Conservation (phyloP, 192 early-diverging fungal species). For the Backusella mclennaniae region DNA sequence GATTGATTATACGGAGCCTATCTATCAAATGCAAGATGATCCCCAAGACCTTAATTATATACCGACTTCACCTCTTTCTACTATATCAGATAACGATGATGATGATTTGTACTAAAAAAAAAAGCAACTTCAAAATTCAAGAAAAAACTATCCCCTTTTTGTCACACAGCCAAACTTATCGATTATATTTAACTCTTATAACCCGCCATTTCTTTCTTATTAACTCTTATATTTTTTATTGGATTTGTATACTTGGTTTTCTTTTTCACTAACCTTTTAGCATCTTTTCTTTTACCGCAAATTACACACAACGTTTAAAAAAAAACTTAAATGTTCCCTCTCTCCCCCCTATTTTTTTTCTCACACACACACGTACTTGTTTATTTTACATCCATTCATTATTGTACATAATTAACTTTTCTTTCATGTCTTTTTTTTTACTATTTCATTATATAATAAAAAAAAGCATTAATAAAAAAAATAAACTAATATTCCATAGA, state of each 20-base stretch:
- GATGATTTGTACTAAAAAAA: neutral
- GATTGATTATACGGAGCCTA: neutral
- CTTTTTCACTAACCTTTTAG: neutral
- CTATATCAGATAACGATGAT: neutral
- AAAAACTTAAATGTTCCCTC: neutral
- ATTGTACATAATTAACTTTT: neutral
- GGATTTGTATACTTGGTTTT: neutral
- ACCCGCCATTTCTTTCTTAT: neutral
- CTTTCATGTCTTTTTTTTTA: neutral
- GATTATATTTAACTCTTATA: neutral
- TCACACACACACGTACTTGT: neutral
- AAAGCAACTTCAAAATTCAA: neutral
- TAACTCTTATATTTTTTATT: neutral
- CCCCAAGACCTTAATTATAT: conserved; percentile 13
- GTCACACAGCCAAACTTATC: conserved; percentile 1
- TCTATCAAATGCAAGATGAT: conserved; percentile 18
- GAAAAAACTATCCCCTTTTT: neutral
- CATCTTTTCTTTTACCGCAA: neutral
- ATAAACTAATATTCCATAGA: neutral
- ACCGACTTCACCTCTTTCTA: conserved; percentile 8
- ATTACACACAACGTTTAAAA: neutral
- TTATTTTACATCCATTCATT: conserved; percentile 1
- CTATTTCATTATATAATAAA: neutral
- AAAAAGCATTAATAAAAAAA: neutral
- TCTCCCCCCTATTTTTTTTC: neutral